Evolutionary conservation across 495 filamentous ascomycete species (phyloP), one percentile per base, ranked within the genome.

Genomic region (Xylona heveae): DNA sequence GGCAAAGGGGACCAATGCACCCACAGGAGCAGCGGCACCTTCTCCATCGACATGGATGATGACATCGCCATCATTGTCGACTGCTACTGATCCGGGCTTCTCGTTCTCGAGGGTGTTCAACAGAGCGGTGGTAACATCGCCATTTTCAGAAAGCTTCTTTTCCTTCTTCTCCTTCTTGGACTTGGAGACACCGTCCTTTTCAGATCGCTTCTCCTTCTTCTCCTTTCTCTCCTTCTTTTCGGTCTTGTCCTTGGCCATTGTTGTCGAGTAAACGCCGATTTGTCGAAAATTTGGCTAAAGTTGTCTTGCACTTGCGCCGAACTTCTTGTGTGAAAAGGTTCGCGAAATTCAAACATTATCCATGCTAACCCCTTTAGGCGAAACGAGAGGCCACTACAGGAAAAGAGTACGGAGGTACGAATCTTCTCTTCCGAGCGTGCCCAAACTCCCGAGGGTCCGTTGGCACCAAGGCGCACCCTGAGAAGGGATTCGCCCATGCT

Each of bases 1-100:
- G 36, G 88, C 90, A 49, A 95, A 97, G n/a, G 82, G 83, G 28
- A 94, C 85, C 30, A 92, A 51, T 16, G 79, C 73, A 36, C 75
- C 74, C 38, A 73, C 54, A 30, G 69, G 59, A 42, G 57, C 57
- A 35, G 48, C 16, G 52, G 34, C 28, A 54, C 44, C 26, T 34
- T 43, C 18, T 37, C 45, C 36, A 30, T 31, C 33, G 23, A 33
- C 37, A 15, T 37, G 39, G 14, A 35, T 38, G 5, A 30, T 26
- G 15, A 33, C 41, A 19, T 38, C 39, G 10, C 41, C 49, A 20
- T 43, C 44, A 6, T 35, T 36, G 30, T 37, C 21, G n/a, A 20
- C 41, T 12, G 38, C 24, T n/a, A 40, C 28, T 0, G 40, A 36
- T 19, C 44, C 45, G 18, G 39, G 44, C 21, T 53, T 41, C 3